Evolutionary conservation across 495 filamentous ascomycete species (phyloP).

Genomic region (Elaphomyces granulatus): DNA sequence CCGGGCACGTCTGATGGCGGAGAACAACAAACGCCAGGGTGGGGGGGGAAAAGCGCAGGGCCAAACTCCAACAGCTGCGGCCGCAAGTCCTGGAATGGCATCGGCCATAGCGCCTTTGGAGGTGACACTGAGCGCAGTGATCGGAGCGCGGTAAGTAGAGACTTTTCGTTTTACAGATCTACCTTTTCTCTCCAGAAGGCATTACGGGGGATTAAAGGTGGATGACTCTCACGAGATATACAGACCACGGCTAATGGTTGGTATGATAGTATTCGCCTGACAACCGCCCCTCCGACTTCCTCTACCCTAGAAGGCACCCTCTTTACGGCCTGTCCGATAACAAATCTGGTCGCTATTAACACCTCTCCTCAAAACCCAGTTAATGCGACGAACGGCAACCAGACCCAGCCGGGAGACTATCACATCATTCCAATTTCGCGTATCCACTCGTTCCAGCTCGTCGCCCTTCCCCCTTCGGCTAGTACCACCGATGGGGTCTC

Average conservation of each 20-base stretch:
- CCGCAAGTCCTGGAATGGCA: slow-evolving; percentile 22
- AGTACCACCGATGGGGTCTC: slow-evolving; percentile 24
- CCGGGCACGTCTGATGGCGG: no score
- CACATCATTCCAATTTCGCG: slow-evolving; percentile 49
- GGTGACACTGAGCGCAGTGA: slow-evolving; percentile 32
- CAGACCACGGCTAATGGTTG: neutral
- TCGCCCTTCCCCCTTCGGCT: slow-evolving; percentile 25
- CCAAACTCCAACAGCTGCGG: slow-evolving; percentile 14
- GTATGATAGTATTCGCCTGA: slow-evolving; percentile 41
- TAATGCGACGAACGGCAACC: slow-evolving; percentile 24
- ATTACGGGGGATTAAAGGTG: no score
- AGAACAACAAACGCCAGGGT: slow-evolving; percentile 35
- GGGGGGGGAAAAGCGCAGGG: slow-evolving; percentile 25
- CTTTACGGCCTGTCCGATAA: slow-evolving; percentile 52
- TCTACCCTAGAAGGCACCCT: slow-evolving; percentile 46
- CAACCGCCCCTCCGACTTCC: slow-evolving; percentile 36
- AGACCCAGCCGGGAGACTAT: slow-evolving; percentile 40
- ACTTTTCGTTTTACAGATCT: neutral
- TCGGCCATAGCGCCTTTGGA: slow-evolving; percentile 32
- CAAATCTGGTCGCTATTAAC: slow-evolving; percentile 50
- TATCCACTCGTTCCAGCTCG: slow-evolving; percentile 43
- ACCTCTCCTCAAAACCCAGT: slow-evolving; percentile 19
- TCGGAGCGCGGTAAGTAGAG: slow-evolving; percentile 35
- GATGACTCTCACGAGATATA: neutral
- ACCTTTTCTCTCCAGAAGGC: neutral